Evolutionary conservation across 2,329 filamentous ascomycete species (phyloP).

Genomic region (Thermomyces lanuginosus): DNA sequence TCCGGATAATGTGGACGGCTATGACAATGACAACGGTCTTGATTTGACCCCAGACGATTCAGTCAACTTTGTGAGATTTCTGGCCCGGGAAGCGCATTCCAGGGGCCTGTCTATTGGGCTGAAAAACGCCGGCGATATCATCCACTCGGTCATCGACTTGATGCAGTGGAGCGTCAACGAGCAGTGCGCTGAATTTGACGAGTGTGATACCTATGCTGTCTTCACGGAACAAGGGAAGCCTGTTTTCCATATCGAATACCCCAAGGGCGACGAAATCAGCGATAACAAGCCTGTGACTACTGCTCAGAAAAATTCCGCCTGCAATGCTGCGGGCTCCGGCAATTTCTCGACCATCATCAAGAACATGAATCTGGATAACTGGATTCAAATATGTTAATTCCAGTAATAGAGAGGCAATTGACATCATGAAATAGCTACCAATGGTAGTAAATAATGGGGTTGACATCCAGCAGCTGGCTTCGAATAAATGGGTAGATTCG

Average conservation of each 20-base stretch:
- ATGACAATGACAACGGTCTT: conserved; percentile 48
- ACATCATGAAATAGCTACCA: too few species aligned
- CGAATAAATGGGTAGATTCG: too few species aligned
- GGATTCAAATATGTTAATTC: conserved; percentile 42
- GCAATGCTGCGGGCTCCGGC: conserved; percentile 30
- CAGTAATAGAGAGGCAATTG: too few species aligned
- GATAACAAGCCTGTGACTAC: conserved; percentile 18
- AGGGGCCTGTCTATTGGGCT: conserved; percentile 47
- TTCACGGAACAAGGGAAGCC: conserved; percentile 48
- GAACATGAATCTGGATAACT: conserved; percentile 46
- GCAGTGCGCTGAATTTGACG: conserved; percentile 45
- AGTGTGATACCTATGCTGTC: conserved; percentile 41
- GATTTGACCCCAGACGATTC: conserved; percentile 41
- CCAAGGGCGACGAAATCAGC: conserved; percentile 31
- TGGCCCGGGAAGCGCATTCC: conserved; percentile 38
- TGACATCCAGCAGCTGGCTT: too few species aligned
- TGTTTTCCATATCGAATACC: conserved; percentile 60
- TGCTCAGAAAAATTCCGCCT: conserved; percentile 26
- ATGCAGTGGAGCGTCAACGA: conserved; percentile 56
- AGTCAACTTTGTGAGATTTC: conserved; percentile 43
- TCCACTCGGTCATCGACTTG: conserved; percentile 32
- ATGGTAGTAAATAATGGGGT: too few species aligned
- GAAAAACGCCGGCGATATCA: conserved; percentile 51
- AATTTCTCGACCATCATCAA: conserved; percentile 51
- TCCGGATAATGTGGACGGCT: conserved; percentile 55